These are phyloP conservation scores for Hydnomerulius pinastri DNA, from an alignment of 768 basidiomycete genomes.

Conservation along the genomic window DNA sequence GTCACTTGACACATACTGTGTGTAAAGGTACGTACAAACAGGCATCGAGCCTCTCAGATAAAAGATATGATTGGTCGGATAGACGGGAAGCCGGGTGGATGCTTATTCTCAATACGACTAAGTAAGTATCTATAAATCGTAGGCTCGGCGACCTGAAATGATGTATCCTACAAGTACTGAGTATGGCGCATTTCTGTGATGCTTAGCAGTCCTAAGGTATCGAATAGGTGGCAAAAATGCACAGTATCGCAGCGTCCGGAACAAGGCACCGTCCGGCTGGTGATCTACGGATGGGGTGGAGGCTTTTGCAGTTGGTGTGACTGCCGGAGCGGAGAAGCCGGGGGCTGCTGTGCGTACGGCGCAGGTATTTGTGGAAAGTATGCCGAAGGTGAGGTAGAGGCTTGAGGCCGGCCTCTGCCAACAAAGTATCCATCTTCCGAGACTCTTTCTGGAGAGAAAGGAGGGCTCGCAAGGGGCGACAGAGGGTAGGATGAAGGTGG, in stretches of 20 bases:
- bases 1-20: not conserved
- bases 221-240: too few species aligned
- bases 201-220: too few species aligned
- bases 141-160: too few species aligned
- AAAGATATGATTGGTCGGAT: not conserved
- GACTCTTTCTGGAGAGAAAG: constrained; percentile 19
- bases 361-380: not conserved
- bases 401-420: not conserved
- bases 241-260: too few species aligned
- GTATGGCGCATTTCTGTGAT: too few species aligned
- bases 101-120: not conserved
- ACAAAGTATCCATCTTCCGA: not conserved
- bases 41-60: not conserved
- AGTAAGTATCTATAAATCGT: too few species aligned
- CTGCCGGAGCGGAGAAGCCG: not conserved
- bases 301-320: not conserved
- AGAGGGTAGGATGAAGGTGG: not conserved
- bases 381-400: not conserved
- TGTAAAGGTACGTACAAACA: not conserved
- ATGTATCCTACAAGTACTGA: too few species aligned
- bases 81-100: too few species aligned
- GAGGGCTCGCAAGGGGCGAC: constrained; percentile 13
- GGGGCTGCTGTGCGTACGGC: not conserved
- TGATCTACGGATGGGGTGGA: not conserved
- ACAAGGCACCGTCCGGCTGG: too few species aligned